phyloP scores from a whole-genome alignment of 2,329 filamentous ascomycete species.

The Fusarium solani-melongenae region DNA sequence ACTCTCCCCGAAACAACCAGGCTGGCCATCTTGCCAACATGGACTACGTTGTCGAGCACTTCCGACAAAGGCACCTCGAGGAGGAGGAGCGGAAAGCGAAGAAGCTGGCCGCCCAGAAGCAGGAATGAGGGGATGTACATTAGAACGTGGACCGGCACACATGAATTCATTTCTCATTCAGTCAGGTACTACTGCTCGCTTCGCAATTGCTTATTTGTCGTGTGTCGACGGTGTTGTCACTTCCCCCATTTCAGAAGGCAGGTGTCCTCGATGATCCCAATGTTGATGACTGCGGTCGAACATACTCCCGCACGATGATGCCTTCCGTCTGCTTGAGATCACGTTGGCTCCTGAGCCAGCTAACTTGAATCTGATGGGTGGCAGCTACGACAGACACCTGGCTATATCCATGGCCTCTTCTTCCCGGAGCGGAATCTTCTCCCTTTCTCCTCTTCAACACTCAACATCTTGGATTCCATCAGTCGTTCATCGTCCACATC shows the following conservation, averaged over 20 bases:
- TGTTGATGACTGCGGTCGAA: background rate
- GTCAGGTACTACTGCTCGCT: constrained; percentile 13
- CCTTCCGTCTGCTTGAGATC: background rate
- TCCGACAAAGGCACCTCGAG: constrained; percentile 63
- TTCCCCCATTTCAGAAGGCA: background rate
- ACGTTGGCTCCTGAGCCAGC: background rate
- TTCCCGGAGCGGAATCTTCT: background rate
- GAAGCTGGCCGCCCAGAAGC: constrained; percentile 58
- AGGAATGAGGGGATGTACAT: constrained; percentile 43
- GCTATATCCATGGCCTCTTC: background rate
- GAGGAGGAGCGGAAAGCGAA: constrained; percentile 67
- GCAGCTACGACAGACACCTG: background rate
- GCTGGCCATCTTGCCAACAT: constrained; percentile 66
- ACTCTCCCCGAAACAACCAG: constrained; percentile 63
- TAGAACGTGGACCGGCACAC: constrained; percentile 38
- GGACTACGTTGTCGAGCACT: constrained; percentile 68
- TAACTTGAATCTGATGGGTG: background rate
- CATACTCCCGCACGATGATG: background rate
- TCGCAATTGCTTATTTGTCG: background rate
- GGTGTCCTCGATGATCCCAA: background rate
- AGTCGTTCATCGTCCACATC: constrained; percentile 17
- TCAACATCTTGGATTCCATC: constrained; percentile 8
- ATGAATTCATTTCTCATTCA: constrained; percentile 39
- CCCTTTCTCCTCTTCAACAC: background rate
- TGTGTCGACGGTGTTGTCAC: background rate